Evolutionary conservation across 1,284 basidiomycete species (phyloP), one percentile per base, ranked within the genome.

Genomic region (Sporisorium exsertum): DNA sequence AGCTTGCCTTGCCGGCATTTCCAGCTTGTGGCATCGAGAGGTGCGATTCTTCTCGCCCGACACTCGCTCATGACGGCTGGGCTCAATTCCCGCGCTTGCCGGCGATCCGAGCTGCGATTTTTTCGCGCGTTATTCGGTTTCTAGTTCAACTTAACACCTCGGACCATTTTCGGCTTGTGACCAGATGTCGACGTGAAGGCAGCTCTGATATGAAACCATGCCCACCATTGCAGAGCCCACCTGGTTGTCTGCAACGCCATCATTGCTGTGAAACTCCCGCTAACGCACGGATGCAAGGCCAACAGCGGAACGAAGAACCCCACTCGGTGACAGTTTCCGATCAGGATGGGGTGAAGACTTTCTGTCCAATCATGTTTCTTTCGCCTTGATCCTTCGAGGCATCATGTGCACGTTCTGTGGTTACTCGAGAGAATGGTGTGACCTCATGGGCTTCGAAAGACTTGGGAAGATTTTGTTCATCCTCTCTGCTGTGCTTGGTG

Each of bases 1-100:
- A 61, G 26, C 16, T 20, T 10, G 2, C 45, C 15, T 66, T 72
- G 69, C 69, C 69, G 69, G 27, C 60, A 72, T 72, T 72, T 72
- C 69, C 69, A 56, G 37, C 22, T 33, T 22, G 35, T 20, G 16
- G 26, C 45, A 24, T 62, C n/a, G 13, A 6, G 4, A 16, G 9
- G 6, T 5, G 7, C 10, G 1, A 22, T 2, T n/a, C 45, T 27
- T 72, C 63, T 72, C 69, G 69, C 59, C 64, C 69, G 69, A 63
- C 47, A 55, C 55, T 46, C 32, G 26, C 24, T 22, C 15, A 13
- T 2, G 5, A 20, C 26, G 40, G 40, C 18, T 46, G 10, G 12
- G 5, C 10, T 12, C 16, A 18, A n/a, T 22, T 27, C 29, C 61
- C 55, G 59, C 53, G 56, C 64, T 72, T 63, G 63, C 69, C 64